Base-by-base conservation (phyloP, 1,139 yeast genomes). In the Geotrichum klebahnii region DNA sequence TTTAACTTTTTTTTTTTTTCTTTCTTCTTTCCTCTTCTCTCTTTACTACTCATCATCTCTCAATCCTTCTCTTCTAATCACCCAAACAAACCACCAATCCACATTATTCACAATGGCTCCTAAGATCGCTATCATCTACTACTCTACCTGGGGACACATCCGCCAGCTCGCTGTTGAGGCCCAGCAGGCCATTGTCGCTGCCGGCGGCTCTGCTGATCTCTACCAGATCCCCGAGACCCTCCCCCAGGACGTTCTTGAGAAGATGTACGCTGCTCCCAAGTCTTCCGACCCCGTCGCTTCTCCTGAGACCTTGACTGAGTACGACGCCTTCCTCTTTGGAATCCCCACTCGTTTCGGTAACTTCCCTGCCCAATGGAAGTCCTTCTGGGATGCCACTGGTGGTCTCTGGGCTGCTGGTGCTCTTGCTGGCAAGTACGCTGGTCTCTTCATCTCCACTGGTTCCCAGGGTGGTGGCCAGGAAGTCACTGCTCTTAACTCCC, bases 391-490 rank as follows among this genome's bases (percentile, higher is more conserved):
- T 62, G 68, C 77, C 47, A 82, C 89, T 51, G 90, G 89, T 66
- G 84, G 82, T 48, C 71, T 84, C 58, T 84, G 92, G 92, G 84
- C 83, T 48, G 54, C 66, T 45, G 89, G 90, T 68, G 79, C 79
- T 52, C 72, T 84, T 54, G 70, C 76, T 61, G 89, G 87, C 63
- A 84, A 84, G 70, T 76, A 76, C 57, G 86, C 83, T 37, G 88
- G 88, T 66, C 63, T 80, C 51, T 84, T 84, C 61, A 82, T 81
- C 51, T 75, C 85, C 43, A 84, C 92, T 38, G 87, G 88, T 68
- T 75, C 87, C 50, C 81, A 79, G 62, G 89, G 89, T 66, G 89
- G 89, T 68, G 87, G 87, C 62, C 85, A 81, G 68, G 94, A 84
- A 71, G 68, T 74, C 48, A 84, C 92, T 37, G 74, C 74, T 51